These are phyloP conservation scores for Rhododendron griersonianum DNA, from an alignment of 148 eudicot genomes.

Conservation along the genomic window DNA sequence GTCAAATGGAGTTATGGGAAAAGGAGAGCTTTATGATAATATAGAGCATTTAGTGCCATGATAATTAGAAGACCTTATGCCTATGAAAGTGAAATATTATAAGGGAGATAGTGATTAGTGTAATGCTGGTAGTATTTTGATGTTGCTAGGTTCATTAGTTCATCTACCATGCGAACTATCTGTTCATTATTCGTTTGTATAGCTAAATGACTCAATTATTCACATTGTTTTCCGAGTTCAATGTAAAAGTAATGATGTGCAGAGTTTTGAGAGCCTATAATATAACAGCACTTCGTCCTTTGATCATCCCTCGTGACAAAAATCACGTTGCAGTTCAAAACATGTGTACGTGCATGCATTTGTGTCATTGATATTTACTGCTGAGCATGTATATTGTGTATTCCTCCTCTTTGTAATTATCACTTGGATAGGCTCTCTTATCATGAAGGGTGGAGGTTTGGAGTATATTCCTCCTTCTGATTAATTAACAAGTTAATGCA, in stretches of 20 bases:
- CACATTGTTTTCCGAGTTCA: neutral
- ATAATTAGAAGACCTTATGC: neutral
- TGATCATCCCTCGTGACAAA: neutral
- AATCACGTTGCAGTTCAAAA: neutral
- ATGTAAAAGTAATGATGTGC: neutral
- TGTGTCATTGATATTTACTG: neutral
- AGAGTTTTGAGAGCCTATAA: neutral
- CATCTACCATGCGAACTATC: neutral
- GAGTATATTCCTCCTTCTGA: neutral
- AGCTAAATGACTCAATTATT: neutral
- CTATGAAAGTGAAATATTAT: neutral
- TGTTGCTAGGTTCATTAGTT: neutral
- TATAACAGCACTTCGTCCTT: neutral
- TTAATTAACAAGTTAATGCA: neutral
- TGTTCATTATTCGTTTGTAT: neutral
- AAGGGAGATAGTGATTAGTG: too few species aligned
- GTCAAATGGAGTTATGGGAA: neutral
- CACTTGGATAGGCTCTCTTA: neutral
- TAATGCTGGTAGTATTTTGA: neutral
- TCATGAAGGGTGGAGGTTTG: neutral
- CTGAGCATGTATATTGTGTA: neutral
- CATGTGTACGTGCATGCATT: neutral
- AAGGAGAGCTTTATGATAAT: neutral
- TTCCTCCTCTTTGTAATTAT: neutral
- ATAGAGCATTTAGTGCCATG: neutral